These are phyloP conservation scores for Metschnikowia rubicola DNA, from an alignment of 805 yeast genomes.

Conservation along the genomic window DNA sequence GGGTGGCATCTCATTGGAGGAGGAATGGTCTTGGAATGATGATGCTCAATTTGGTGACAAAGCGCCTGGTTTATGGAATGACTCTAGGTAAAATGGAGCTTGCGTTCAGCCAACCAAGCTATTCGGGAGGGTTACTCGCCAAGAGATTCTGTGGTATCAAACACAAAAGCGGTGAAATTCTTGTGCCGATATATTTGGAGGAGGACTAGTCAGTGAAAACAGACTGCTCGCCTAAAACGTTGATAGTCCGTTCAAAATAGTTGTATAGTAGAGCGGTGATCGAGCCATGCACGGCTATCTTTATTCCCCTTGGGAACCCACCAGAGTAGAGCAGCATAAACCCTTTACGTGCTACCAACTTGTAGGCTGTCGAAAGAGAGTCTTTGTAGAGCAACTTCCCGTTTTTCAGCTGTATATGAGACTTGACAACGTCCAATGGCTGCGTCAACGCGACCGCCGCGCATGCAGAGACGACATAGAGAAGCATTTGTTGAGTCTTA, in stretches of 20 bases:
- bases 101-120: slow-evolving; percentile 74
- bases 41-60: slow-evolving; percentile 43
- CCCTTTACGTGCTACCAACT: slow-evolving; percentile 27
- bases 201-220: slow-evolving; percentile 18
- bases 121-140: slow-evolving; percentile 60
- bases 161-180: slow-evolving; percentile 49
- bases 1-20: slow-evolving; percentile 46
- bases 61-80: slow-evolving; percentile 49
- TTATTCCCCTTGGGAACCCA: slow-evolving; percentile 58
- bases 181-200: slow-evolving; percentile 50
- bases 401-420: slow-evolving; percentile 79
- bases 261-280: slow-evolving; percentile 64
- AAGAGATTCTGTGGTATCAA: slow-evolving; percentile 49
- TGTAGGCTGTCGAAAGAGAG: slow-evolving; percentile 42
- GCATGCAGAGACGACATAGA: slow-evolving; percentile 54
- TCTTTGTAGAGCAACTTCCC: slow-evolving; percentile 57
- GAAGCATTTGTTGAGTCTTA: slow-evolving; percentile 45
- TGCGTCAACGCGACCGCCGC: slow-evolving; percentile 79
- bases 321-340: slow-evolving; percentile 33
- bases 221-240: slow-evolving; percentile 14
- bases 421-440: slow-evolving; percentile 83
- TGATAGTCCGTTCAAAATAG: slow-evolving; percentile 38
- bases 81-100: slow-evolving; percentile 39
- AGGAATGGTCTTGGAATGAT: slow-evolving; percentile 47
- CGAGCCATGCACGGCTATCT: slow-evolving; percentile 69